Percentiles rank a stretch among this genome's conserved stretches.
These are phyloP conservation scores for Malus sieversii DNA, from an alignment of 306 rosid species.

Conservation along the genomic window DNA sequence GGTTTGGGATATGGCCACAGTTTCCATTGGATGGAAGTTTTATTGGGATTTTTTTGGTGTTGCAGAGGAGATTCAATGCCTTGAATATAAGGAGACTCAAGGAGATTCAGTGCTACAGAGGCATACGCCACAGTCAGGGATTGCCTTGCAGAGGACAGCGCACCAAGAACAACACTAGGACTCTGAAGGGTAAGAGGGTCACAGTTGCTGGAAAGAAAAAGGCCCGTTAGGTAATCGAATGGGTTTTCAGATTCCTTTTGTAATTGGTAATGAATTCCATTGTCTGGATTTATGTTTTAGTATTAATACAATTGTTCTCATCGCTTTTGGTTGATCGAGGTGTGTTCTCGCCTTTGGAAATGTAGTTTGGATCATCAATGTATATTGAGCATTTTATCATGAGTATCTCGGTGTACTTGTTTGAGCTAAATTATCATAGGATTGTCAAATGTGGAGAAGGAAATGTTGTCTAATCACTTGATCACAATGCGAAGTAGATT, in stretches of 20 bases:
- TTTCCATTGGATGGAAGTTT: not conserved
- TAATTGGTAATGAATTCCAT: not conserved
- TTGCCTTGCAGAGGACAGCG: conserved; percentile 94
- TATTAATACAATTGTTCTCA: not conserved
- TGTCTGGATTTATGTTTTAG: not conserved
- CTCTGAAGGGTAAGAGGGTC: conserved; percentile 87
- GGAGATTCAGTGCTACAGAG: conserved; percentile 93
- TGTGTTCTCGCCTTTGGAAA: not conserved
- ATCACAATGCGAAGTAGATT: not conserved
- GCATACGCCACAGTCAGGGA: conserved; percentile 80
- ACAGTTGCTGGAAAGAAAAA: conserved; percentile 89
- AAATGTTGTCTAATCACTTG: not conserved
- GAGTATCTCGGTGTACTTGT: not conserved
- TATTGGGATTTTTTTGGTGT: not conserved
- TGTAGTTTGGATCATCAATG: not conserved
- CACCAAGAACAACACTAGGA: conserved; percentile 86
- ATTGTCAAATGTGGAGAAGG: not conserved
- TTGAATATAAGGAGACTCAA: conserved; percentile 76
- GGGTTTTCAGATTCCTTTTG: not conserved
- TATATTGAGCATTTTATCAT: not conserved
- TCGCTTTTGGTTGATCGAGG: not conserved
- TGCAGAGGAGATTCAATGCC: conserved; percentile 82
- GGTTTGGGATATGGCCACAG: not conserved
- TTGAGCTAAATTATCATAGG: not conserved
- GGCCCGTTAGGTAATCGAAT: conserved; percentile 17